phyloP scores from a whole-genome alignment of 2,329 filamentous ascomycete genomes.

The Periconia sp. region DNA sequence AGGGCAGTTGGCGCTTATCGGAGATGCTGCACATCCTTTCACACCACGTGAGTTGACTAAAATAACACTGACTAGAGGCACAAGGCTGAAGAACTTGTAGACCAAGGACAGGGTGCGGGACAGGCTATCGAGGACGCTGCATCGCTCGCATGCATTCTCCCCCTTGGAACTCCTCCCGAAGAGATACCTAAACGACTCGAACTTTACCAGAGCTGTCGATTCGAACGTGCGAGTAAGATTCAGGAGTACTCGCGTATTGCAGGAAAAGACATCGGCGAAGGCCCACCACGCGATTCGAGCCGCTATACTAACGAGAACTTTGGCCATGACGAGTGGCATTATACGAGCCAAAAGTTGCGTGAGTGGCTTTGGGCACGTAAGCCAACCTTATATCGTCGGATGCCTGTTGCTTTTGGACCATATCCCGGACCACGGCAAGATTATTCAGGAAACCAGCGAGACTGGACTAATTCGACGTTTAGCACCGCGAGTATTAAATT shows the following conservation, averaged over 20 bases:
- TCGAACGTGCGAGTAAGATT: constrained; percentile 62
- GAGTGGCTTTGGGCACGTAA: constrained; percentile 57
- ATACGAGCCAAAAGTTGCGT: constrained; percentile 58
- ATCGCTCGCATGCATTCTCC: constrained; percentile 63
- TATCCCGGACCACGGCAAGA: constrained; percentile 49
- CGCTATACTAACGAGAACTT: constrained; percentile 60
- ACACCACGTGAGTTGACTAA: constrained; percentile 57
- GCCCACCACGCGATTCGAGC: constrained; percentile 39
- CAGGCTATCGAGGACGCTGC: constrained; percentile 72
- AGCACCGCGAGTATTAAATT: constrained; percentile 50
- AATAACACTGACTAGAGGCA: neutral
- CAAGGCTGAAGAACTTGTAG: constrained; percentile 14
- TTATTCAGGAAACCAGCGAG: constrained; percentile 23
- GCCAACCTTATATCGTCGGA: constrained; percentile 44
- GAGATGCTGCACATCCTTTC: constrained; percentile 74
- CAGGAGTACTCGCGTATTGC: constrained; percentile 63
- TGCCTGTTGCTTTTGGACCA: constrained; percentile 52
- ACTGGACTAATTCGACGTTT: constrained; percentile 37
- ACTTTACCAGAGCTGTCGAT: constrained; percentile 65
- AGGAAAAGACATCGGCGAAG: constrained; percentile 54
- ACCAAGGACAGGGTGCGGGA: constrained; percentile 67
- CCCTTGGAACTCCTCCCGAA: constrained; percentile 47
- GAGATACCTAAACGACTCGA: constrained; percentile 63
- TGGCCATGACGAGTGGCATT: constrained; percentile 64
- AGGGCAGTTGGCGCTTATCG: constrained; percentile 62